phyloP scores from a whole-genome alignment of 163 green algal species.

The Prototheca stagnorum region DNA sequence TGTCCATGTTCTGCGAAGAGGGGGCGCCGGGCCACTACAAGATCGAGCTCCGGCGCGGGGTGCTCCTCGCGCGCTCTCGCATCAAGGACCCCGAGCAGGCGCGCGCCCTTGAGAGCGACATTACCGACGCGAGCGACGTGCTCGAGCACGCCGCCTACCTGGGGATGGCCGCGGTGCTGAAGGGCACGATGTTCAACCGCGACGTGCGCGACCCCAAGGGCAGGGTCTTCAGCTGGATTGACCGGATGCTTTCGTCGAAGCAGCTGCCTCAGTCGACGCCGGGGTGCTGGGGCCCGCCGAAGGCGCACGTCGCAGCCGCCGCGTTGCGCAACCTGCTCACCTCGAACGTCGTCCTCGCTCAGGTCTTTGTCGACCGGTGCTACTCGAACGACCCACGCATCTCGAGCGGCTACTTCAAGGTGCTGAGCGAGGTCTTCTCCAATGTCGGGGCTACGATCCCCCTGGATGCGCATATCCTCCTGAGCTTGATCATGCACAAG shows the following conservation, averaged over 20 bases:
- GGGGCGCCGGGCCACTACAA: slow-evolving; percentile 10
- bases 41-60: slow-evolving; percentile 5
- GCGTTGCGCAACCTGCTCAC: slow-evolving; percentile 44
- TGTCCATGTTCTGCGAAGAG: slow-evolving; percentile 29
- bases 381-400: slow-evolving; percentile 38
- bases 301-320: slow-evolving; percentile 1
- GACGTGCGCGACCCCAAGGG: slow-evolving; percentile 18
- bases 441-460: slow-evolving; percentile 18
- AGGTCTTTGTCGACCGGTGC: slow-evolving; percentile 49
- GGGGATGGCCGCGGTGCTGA: slow-evolving; percentile 56
- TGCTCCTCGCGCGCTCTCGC: slow-evolving; percentile 2
- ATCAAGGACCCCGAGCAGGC: slow-evolving; percentile 23
- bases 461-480: slow-evolving; percentile 33
- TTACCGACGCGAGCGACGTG: slow-evolving; percentile 14
- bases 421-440: slow-evolving; percentile 58
- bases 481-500: slow-evolving; percentile 73
- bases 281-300: slow-evolving; percentile 13
- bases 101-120: slow-evolving; percentile 10
- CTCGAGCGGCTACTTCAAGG: slow-evolving; percentile 67
- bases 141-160: slow-evolving; percentile 43
- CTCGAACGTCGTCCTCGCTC: slow-evolving; percentile 56
- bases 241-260: slow-evolving; percentile 38
- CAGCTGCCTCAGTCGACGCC: neutral
- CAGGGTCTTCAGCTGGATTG: slow-evolving; percentile 49
- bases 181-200: slow-evolving; percentile 10